Conservation (phyloP, 2,329 filamentous ascomycete genomes). For the Fusarium irregulare region DNA sequence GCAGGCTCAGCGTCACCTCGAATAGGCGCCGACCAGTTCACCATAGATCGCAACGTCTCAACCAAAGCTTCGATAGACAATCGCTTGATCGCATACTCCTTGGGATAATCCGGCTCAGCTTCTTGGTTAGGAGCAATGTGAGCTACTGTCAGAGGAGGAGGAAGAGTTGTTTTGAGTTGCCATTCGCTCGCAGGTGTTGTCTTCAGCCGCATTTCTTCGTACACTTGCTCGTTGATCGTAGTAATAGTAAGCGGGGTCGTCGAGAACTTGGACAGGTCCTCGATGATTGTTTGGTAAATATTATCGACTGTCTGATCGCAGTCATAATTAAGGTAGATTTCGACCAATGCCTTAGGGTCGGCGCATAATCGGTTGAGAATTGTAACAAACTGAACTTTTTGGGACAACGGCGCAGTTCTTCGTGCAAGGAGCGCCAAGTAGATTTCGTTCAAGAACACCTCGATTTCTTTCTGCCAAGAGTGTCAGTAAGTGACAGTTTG, state of each 20-base stretch:
- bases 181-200: constrained; percentile 75
- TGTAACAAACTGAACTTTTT: constrained; percentile 91
- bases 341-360: constrained; percentile 89
- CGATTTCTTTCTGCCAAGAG: constrained; percentile 82
- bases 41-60: constrained; percentile 86
- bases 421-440: constrained; percentile 93
- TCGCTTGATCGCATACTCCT: constrained; percentile 92
- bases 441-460: constrained; percentile 97
- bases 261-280: constrained; percentile 89
- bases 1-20: constrained; percentile 64
- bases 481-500: constrained; percentile 42
- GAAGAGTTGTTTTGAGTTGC: constrained; percentile 86
- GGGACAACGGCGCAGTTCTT: constrained; percentile 84
- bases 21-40: constrained; percentile 84
- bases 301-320: constrained; percentile 97
- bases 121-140: constrained; percentile 73
- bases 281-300: constrained; percentile 94
- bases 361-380: constrained; percentile 85
- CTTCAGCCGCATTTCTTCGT: constrained; percentile 80
- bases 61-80: constrained; percentile 89
- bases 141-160: constrained; percentile 85
- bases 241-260: constrained; percentile 82
- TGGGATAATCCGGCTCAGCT: constrained; percentile 77
- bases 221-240: constrained; percentile 82
- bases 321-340: constrained; percentile 98